A percentile compares a stretch with the other conserved stretches of the same genome.
These are phyloP conservation scores for Tinospora cordifolia DNA, from an alignment of 164 flowering plant genomes.

Conservation along the genomic window DNA sequence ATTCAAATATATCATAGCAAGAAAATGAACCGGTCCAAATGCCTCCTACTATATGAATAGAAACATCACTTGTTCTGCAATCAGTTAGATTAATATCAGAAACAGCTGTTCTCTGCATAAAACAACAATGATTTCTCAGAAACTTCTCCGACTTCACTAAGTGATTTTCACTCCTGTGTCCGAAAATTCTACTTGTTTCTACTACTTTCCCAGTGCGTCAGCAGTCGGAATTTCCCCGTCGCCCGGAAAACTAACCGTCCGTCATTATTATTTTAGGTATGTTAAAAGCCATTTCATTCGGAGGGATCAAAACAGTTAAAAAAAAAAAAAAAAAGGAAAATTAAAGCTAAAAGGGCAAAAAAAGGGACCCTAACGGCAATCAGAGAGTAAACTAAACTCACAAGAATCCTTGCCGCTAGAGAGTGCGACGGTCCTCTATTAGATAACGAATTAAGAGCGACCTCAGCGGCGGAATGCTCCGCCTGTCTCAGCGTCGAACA, in stretches of 20 bases:
- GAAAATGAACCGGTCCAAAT: background rate
- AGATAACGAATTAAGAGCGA: slow-evolving; percentile 78
- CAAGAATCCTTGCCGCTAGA: slow-evolving; percentile 86
- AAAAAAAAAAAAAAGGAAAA: background rate
- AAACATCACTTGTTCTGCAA: background rate
- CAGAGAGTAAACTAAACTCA: slow-evolving; percentile 14
- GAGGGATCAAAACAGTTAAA: background rate
- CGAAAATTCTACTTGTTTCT: background rate
- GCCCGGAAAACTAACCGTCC: background rate
- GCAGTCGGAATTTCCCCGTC: background rate
- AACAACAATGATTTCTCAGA: background rate
- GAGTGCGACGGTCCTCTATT: slow-evolving; percentile 81
- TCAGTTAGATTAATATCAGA: background rate
- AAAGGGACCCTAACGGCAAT: slow-evolving; percentile 8
- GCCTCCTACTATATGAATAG: background rate
- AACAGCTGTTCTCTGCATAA: background rate
- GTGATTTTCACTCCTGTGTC: background rate
- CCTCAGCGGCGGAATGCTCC: slow-evolving; percentile 98
- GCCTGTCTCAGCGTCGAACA: slow-evolving; percentile 93
- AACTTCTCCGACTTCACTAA: slow-evolving; percentile 3
- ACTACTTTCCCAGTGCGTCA: background rate
- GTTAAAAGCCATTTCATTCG: background rate
- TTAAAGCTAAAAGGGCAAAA: background rate
- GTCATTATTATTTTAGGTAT: background rate
- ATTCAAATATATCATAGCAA: background rate